phyloP scores from a whole-genome alignment of 2,329 filamentous ascomycete genomes.

The Colletotrichum magnum region DNA sequence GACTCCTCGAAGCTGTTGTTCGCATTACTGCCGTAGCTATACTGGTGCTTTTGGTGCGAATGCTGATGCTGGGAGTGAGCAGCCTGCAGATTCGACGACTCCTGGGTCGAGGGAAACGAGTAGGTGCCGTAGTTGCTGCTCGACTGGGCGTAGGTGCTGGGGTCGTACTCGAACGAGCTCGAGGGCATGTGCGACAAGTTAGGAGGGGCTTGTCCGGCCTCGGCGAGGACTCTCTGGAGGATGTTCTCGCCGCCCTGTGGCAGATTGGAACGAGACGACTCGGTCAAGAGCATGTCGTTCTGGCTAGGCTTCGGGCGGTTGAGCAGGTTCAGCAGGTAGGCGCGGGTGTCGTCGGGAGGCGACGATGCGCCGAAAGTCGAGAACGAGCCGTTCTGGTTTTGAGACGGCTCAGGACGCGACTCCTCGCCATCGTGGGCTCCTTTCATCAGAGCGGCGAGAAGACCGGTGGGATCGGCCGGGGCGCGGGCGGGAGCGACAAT shows the following conservation, averaged over 20 bases:
- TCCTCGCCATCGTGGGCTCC: conserved; percentile 66
- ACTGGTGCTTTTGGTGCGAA: conserved; percentile 28
- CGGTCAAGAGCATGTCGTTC: conserved; percentile 62
- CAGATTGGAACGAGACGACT: conserved; percentile 55
- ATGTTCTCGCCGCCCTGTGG: conserved; percentile 41
- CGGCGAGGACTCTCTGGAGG: conserved; percentile 36
- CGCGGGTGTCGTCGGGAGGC: conserved; percentile 80
- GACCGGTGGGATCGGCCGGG: conserved; percentile 68
- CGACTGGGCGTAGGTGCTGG: conserved; percentile 42
- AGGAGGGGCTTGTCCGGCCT: conserved; percentile 34
- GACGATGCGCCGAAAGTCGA: conserved; percentile 63
- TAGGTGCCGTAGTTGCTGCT: conserved; percentile 42
- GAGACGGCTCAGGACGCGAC: conserved; percentile 46
- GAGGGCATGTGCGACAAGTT: conserved; percentile 41
- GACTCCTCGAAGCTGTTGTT: conserved; percentile 55
- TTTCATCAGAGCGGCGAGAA: conserved; percentile 73
- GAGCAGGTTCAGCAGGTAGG: conserved; percentile 87
- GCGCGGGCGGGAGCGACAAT: conserved; percentile 72
- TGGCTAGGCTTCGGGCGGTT: conserved; percentile 81
- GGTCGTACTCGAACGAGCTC: conserved; percentile 44
- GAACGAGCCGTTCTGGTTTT: conserved; percentile 45
- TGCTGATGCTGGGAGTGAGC: conserved; percentile 42
- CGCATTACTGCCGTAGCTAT: conserved; percentile 47
- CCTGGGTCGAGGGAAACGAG: conserved; percentile 40
- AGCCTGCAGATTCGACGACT: conserved; percentile 33